phyloP scores from a whole-genome alignment of 768 basidiomycete species.

The Suillus occidentalis region DNA sequence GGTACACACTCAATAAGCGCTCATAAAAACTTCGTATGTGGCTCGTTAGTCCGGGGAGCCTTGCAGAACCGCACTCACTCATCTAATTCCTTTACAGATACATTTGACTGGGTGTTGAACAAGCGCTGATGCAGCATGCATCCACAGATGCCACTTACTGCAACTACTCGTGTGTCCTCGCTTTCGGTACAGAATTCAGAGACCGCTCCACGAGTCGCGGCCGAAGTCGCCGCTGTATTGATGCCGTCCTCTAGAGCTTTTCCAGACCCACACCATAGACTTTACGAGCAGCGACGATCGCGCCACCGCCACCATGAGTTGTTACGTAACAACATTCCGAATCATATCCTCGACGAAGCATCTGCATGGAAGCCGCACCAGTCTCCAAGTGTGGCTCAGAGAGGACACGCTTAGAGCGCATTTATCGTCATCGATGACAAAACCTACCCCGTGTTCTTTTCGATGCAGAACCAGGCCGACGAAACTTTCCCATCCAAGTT shows the following conservation, averaged over 20 bases:
- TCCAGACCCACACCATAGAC: not conserved
- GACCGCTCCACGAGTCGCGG: not conserved
- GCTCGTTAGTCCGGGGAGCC: not conserved
- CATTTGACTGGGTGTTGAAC: not conserved
- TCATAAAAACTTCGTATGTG: not conserved
- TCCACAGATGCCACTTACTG: not conserved
- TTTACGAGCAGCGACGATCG: not conserved
- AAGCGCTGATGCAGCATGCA: not conserved
- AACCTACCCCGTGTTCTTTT: not conserved
- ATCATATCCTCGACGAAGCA: not conserved
- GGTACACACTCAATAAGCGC: not conserved
- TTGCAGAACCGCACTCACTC: not conserved
- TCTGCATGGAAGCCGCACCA: not conserved
- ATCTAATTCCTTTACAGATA: not conserved
- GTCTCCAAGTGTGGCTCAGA: not conserved
- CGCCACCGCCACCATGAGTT: not conserved
- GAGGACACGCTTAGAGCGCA: not conserved
- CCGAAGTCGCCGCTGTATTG: not conserved
- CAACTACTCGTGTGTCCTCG: not conserved
- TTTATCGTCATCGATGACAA: not conserved
- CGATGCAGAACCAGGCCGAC: not conserved
- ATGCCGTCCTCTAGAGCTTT: not conserved
- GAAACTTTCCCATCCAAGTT: not conserved
- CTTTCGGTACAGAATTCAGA: not conserved
- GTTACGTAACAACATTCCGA: not conserved